These are phyloP conservation scores for Cyclostephanos invisitatus DNA, from an alignment of 108 stramenopile species.

Conservation along the genomic window DNA sequence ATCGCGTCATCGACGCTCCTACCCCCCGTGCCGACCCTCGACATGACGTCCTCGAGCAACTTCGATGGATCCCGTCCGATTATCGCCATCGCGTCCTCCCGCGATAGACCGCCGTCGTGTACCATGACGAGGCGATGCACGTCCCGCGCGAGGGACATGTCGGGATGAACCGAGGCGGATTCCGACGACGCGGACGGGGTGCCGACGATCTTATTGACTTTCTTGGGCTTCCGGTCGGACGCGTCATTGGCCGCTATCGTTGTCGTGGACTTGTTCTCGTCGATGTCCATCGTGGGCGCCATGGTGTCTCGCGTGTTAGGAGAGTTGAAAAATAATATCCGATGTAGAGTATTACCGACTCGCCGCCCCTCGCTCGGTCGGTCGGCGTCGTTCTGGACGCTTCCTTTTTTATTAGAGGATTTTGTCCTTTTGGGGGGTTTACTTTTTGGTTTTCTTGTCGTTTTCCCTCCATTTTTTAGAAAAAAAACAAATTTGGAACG, in stretches of 20 bases:
- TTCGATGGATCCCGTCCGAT: constrained; percentile 34
- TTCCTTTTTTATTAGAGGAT: too few relatives aligned
- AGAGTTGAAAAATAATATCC: too few relatives aligned
- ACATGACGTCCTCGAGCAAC: constrained; percentile 50
- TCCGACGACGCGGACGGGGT: constrained; percentile 72
- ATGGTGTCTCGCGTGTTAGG: background rate
- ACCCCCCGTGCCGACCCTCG: constrained; percentile 51
- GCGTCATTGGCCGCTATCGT: background rate
- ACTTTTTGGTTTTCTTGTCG: too few relatives aligned
- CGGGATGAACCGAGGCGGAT: constrained; percentile 70
- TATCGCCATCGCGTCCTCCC: constrained; percentile 27
- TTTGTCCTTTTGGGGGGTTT: too few relatives aligned
- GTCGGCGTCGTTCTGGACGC: background rate
- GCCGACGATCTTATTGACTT: constrained; percentile 20
- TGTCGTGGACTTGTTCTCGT: constrained; percentile 19
- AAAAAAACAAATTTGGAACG: too few relatives aligned
- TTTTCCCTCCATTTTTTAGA: too few relatives aligned
- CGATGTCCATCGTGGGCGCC: constrained; percentile 50
- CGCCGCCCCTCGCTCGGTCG: too few relatives aligned
- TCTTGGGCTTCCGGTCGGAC: constrained; percentile 5
- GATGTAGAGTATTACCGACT: too few relatives aligned
- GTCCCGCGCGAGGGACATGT: constrained; percentile 72
- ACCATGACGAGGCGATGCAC: constrained; percentile 69
- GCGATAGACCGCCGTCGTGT: constrained; percentile 29
- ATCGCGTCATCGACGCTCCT: constrained; percentile 29